Conservation (phyloP, 2,329 filamentous ascomycete species). For the Bipolaris oryzae region DNA sequence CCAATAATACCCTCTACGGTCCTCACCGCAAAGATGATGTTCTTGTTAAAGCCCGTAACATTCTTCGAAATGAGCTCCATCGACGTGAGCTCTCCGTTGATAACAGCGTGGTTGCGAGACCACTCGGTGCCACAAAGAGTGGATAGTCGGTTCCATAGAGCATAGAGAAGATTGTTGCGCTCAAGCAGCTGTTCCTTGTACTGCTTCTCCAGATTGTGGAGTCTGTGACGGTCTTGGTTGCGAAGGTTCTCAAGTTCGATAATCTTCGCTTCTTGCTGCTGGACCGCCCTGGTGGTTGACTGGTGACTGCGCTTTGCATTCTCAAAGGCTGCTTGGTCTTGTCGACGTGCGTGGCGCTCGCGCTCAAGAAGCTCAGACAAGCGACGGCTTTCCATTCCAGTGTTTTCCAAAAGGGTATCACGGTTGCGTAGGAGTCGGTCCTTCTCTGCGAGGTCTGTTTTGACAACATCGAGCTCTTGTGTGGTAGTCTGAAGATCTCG, state of each 20-base stretch:
- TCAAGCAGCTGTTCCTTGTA: slow-evolving; percentile 88
- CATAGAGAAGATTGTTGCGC: slow-evolving; percentile 83
- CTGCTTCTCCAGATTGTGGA: slow-evolving; percentile 75
- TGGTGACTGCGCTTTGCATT: slow-evolving; percentile 86
- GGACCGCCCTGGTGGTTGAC: slow-evolving; percentile 83
- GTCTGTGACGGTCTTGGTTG: slow-evolving; percentile 76
- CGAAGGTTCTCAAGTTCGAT: slow-evolving; percentile 83
- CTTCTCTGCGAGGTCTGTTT: slow-evolving; percentile 82
- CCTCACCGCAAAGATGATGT: slow-evolving; percentile 84
- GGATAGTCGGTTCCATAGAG: slow-evolving; percentile 89
- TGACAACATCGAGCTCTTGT: slow-evolving; percentile 79
- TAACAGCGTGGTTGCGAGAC: slow-evolving; percentile 85
- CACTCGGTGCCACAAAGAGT: slow-evolving; percentile 88
- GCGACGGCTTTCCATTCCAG: slow-evolving; percentile 83
- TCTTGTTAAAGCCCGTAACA: slow-evolving; percentile 86
- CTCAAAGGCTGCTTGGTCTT: slow-evolving; percentile 87
- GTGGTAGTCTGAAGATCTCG: slow-evolving; percentile 84
- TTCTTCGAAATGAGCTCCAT: slow-evolving; percentile 85
- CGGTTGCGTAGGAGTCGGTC: slow-evolving; percentile 88
- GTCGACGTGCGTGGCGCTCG: slow-evolving; percentile 81
- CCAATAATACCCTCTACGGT: slow-evolving; percentile 81
- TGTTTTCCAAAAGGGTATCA: slow-evolving; percentile 84
- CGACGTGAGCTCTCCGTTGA: slow-evolving; percentile 85
- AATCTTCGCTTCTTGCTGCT: slow-evolving; percentile 82
- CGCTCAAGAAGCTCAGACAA: slow-evolving; percentile 89